Conservation (phyloP, 495 filamentous ascomycete genomes). For the Chaetomium cochliodes region DNA sequence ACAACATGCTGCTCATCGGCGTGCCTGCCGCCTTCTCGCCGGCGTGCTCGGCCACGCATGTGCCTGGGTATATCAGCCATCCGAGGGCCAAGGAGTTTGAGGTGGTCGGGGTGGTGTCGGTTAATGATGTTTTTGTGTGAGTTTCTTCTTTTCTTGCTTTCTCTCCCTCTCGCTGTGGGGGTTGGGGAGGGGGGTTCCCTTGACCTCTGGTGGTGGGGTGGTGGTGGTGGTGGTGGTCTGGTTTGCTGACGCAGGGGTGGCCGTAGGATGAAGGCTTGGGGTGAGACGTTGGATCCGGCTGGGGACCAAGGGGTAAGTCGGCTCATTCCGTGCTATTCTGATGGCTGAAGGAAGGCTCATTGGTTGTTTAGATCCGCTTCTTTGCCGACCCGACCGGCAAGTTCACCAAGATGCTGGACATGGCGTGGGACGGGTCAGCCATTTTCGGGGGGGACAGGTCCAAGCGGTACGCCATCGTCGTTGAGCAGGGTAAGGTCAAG, state of each 20-base stretch:
- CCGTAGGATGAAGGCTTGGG: constrained; percentile 83
- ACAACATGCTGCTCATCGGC: constrained; percentile 75
- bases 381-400: constrained; percentile 80
- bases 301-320: constrained; percentile 69
- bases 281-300: constrained; percentile 64
- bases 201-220: neutral
- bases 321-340: neutral
- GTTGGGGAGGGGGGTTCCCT: too few relatives aligned
- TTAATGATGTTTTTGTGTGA: constrained; percentile 97
- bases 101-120: constrained; percentile 78
- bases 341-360: neutral
- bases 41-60: constrained; percentile 73
- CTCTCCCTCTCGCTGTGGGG: neutral
- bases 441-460: constrained; percentile 84
- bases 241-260: constrained; percentile 10
- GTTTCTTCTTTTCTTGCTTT: constrained; percentile 30
- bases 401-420: constrained; percentile 82
- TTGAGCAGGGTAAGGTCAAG: constrained; percentile 77
- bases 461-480: constrained; percentile 83
- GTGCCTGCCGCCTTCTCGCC: constrained; percentile 88
- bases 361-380: constrained; percentile 64
- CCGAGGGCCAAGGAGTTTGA: constrained; percentile 71
- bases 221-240: neutral
- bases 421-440: constrained; percentile 74
- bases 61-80: constrained; percentile 79